These are phyloP conservation scores for Beauveria bassiana DNA, from an alignment of 2,329 filamentous ascomycete genomes.

Conservation along the genomic window DNA sequence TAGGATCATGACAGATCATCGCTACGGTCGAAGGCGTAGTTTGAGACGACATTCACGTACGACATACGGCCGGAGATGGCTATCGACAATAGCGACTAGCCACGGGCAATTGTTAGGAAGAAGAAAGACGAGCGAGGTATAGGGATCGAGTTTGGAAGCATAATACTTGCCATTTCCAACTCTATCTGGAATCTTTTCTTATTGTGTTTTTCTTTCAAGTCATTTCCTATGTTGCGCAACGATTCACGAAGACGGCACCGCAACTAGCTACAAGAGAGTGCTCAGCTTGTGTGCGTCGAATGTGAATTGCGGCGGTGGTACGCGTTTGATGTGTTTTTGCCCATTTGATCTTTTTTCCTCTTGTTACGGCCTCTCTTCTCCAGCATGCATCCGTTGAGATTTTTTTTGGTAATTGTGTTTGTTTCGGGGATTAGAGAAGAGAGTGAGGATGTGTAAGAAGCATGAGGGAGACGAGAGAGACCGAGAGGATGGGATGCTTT, in stretches of 20 bases:
- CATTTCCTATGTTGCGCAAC: constrained; percentile 5
- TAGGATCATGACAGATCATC: not conserved
- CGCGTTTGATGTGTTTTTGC: constrained; percentile 2
- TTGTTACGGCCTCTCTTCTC: constrained; percentile 3
- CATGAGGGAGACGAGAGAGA: not conserved
- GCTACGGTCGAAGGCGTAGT: not conserved
- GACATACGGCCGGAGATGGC: not conserved
- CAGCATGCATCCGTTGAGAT: not conserved
- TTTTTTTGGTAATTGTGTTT: constrained; percentile 5
- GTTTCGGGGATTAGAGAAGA: constrained; percentile 10
- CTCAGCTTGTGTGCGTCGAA: not conserved
- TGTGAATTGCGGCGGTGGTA: not conserved
- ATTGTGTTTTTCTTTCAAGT: constrained; percentile 9
- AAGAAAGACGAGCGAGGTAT: not conserved
- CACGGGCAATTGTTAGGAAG: not conserved
- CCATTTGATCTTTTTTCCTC: not conserved
- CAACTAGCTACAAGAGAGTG: not conserved
- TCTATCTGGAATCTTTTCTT: not conserved
- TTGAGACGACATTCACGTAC: not conserved
- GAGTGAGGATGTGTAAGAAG: constrained; percentile 9
- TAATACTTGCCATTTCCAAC: constrained; percentile 1
- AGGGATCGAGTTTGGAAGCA: not conserved
- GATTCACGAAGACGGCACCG: not conserved
- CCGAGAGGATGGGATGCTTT: constrained; percentile 14
- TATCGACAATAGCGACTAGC: not conserved